Conservation (phyloP, 2,329 filamentous ascomycete genomes). For the Hirsutella thompsonii region DNA sequence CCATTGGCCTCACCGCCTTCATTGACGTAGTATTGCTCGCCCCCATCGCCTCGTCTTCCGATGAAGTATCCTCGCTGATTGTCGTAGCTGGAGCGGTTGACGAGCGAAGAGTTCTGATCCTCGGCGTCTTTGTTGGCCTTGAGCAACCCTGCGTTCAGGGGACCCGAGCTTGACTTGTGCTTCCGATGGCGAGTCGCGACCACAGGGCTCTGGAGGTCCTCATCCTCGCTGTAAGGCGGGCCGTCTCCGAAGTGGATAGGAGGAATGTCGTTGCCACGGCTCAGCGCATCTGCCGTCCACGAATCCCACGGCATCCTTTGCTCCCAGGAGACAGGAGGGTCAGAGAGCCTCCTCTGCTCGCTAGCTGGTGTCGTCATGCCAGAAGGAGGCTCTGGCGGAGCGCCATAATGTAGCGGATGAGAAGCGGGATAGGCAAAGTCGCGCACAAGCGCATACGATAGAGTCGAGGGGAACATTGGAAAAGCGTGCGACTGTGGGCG, state of each 20-base stretch:
- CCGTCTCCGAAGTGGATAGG: conserved; percentile 79
- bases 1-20: conserved; percentile 60
- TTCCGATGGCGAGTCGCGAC: conserved; percentile 77
- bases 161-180: conserved; percentile 56
- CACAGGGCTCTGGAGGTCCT: conserved; percentile 85
- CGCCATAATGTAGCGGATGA: conserved; percentile 87
- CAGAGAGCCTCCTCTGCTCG: conserved; percentile 70
- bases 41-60: conserved; percentile 55
- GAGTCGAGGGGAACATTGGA: conserved; percentile 71
- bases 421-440: conserved; percentile 84
- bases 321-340: conserved; percentile 67
- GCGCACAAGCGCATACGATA: conserved; percentile 79
- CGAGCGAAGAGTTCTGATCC: conserved; percentile 24
- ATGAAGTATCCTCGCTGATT: conserved; percentile 54
- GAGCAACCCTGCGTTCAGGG: conserved; percentile 27
- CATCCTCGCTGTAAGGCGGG: conserved; percentile 89
- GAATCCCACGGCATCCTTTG: conserved; percentile 47
- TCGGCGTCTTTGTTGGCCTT: conserved; percentile 32
- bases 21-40: conserved; percentile 62
- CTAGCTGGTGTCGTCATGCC: conserved; percentile 75
- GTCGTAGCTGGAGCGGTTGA: conserved; percentile 38
- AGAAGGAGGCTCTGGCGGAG: conserved; percentile 68
- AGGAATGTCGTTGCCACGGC: conserved; percentile 58
- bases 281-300: conserved; percentile 39
- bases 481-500: conserved; percentile 73